These are phyloP conservation scores for Coemansia sp. DNA, from an alignment of 192 early-diverging fungal species.

Conservation along the genomic window DNA sequence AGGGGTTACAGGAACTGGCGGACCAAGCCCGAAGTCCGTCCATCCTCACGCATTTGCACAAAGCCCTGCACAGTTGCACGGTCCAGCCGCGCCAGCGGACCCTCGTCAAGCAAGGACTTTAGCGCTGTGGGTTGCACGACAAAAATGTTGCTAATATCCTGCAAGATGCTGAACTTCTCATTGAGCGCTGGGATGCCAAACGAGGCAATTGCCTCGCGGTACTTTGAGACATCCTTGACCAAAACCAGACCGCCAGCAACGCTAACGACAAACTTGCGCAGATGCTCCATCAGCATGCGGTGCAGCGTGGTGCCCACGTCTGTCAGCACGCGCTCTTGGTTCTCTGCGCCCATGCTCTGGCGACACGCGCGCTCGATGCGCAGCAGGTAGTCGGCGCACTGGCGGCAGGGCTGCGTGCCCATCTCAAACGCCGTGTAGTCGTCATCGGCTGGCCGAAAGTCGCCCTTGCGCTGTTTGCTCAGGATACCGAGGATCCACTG, in stretches of 20 bases:
- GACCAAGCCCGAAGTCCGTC: constrained; percentile 53
- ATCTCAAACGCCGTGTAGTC: constrained; percentile 65
- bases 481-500: constrained; percentile 70
- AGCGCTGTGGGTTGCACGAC: constrained; percentile 89
- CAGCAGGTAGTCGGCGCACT: constrained; percentile 73
- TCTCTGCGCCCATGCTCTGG: constrained; percentile 68
- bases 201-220: constrained; percentile 77
- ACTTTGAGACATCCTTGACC: constrained; percentile 90
- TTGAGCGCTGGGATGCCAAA: constrained; percentile 74
- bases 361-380: constrained; percentile 60
- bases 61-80: constrained; percentile 79
- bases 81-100: constrained; percentile 77
- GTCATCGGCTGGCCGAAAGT: constrained; percentile 90
- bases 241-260: constrained; percentile 85
- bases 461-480: constrained; percentile 77
- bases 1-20: constrained; percentile 23
- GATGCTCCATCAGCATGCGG: constrained; percentile 85
- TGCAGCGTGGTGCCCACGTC: constrained; percentile 82
- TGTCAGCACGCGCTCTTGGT: constrained; percentile 70
- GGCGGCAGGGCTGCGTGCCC: constrained; percentile 78
- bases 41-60: constrained; percentile 85
- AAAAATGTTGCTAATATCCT: constrained; percentile 91
- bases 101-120: constrained; percentile 82
- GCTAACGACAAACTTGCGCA: constrained; percentile 83
- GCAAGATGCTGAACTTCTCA: constrained; percentile 86